Percentiles rank a stretch among this genome's conserved stretches.
These are phyloP conservation scores for Astrephomene gubernaculifera DNA, from an alignment of 139 green algal genomes.

Conservation along the genomic window DNA sequence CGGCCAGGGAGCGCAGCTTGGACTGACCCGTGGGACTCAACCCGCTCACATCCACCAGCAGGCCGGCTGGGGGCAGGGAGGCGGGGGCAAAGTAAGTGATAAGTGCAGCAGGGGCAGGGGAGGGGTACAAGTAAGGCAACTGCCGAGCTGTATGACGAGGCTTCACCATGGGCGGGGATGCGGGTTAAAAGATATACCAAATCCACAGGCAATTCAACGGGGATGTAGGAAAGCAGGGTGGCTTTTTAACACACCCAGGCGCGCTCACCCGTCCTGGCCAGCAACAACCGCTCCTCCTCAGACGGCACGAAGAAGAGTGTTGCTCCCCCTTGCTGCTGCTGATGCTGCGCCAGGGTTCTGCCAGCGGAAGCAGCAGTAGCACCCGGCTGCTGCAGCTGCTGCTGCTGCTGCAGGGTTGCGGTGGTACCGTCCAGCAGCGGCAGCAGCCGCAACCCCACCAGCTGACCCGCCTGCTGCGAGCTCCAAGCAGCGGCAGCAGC, in stretches of 20 bases:
- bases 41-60: constrained; percentile 50
- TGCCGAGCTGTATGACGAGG: too few species aligned
- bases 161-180: too few species aligned
- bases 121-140: too few species aligned
- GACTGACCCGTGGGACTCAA: constrained; percentile 29
- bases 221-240: too few species aligned
- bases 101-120: too few species aligned
- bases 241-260: too few species aligned
- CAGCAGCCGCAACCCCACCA: constrained; percentile 68
- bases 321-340: constrained; percentile 6
- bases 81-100: too few species aligned
- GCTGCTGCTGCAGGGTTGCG: constrained; percentile 5
- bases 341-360: not conserved
- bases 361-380: too few species aligned
- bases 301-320: constrained; percentile 22
- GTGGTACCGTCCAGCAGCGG: constrained; percentile 62
- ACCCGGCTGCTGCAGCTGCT: not conserved
- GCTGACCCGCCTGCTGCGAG: constrained; percentile 47
- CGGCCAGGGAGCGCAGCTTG: constrained; percentile 49
- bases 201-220: too few species aligned
- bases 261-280: not conserved
- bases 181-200: too few species aligned
- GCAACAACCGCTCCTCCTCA: not conserved
- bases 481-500: too few species aligned
- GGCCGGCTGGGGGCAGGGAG: constrained; percentile 38